Evolutionary conservation across 495 filamentous ascomycete genomes (phyloP).

Genomic region (Neurospora hispaniola): DNA sequence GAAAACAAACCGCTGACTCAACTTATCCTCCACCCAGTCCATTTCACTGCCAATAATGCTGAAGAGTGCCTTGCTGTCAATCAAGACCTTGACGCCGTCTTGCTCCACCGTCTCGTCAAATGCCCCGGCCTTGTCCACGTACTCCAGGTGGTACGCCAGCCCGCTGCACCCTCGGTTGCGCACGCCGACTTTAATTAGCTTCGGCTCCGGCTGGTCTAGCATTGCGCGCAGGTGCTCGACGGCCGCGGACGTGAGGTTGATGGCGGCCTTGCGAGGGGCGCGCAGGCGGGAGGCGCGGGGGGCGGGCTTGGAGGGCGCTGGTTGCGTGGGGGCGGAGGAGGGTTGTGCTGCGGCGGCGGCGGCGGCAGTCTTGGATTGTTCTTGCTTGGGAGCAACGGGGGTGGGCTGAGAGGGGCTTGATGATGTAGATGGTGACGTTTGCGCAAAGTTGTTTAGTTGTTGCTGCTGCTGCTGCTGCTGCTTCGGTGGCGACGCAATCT

Average conservation of each 20-base stretch:
- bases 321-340: background rate
- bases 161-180: constrained; percentile 94
- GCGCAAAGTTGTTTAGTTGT: constrained; percentile 10
- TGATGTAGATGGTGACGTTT: background rate
- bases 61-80: constrained; percentile 93
- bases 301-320: constrained; percentile 4
- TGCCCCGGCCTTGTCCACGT: constrained; percentile 75
- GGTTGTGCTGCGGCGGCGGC: constrained; percentile 4
- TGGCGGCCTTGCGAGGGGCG: constrained; percentile 72
- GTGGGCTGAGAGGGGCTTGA: constrained; percentile 12
- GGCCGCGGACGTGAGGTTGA: constrained; percentile 71
- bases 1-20: constrained; percentile 85
- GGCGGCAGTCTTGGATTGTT: constrained; percentile 15
- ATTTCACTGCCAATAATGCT: constrained; percentile 98
- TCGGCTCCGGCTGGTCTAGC: constrained; percentile 72
- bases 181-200: constrained; percentile 87
- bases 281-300: constrained; percentile 55
- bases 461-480: constrained; percentile 9
- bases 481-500: constrained; percentile 9
- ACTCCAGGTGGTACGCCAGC: constrained; percentile 88
- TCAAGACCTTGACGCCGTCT: constrained; percentile 89
- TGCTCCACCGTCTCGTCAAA: constrained; percentile 94
- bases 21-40: constrained; percentile 96
- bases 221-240: constrained; percentile 64
- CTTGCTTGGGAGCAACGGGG: constrained; percentile 14